Conservation (phyloP, 345 rosid genomes). For the Salix viminalis region DNA sequence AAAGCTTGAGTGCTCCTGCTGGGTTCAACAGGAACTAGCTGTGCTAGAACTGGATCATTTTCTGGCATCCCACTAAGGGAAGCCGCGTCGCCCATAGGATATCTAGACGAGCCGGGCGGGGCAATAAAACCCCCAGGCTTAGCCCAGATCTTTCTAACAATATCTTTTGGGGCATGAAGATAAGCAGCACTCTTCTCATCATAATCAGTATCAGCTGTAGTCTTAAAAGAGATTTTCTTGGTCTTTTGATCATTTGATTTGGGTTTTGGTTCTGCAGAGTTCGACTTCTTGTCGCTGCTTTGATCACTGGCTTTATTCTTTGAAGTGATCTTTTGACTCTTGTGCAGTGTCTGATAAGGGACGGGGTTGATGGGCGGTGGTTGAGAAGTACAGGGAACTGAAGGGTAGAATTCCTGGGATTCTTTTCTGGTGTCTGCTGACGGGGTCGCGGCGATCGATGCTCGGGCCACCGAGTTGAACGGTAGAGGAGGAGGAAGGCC, state of each 20-base stretch:
- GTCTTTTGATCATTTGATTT: constrained; percentile 16
- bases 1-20: constrained; percentile 10
- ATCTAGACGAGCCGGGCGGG: constrained; percentile 73
- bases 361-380: constrained; percentile 39
- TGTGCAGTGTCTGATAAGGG: constrained; percentile 39
- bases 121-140: constrained; percentile 40
- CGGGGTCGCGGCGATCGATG: constrained; percentile 86
- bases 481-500: constrained; percentile 23
- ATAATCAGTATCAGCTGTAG: not conserved
- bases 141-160: constrained; percentile 37
- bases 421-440: constrained; percentile 68
- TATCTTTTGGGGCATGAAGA: not conserved
- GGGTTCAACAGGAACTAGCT: constrained; percentile 28
- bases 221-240: constrained; percentile 30
- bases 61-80: constrained; percentile 38
- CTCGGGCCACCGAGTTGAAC: constrained; percentile 47
- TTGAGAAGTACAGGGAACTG: constrained; percentile 36
- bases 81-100: constrained; percentile 49
- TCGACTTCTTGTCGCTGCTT: constrained; percentile 14
- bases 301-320: constrained; percentile 11
- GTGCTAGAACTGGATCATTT: constrained; percentile 36
- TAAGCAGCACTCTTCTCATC: not conserved
- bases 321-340: constrained; percentile 29
- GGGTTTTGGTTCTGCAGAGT: constrained; percentile 1
- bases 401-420: constrained; percentile 35